Base-by-base conservation (phyloP, 768 basidiomycete genomes). In the Tricholoma matsutake region DNA sequence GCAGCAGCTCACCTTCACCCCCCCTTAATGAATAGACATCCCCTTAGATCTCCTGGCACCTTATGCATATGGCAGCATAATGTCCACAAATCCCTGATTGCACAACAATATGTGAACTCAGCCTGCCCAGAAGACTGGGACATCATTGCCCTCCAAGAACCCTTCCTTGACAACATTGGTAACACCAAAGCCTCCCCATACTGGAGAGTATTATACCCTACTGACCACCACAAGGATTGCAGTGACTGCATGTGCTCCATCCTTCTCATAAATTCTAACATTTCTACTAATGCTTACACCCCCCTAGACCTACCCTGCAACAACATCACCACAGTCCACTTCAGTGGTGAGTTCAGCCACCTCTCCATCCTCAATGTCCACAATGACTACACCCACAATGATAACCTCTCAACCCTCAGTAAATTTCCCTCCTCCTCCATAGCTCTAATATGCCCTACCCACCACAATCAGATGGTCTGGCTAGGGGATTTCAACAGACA, bases 81-180 rank as follows among this genome's bases (percentile, higher is more conserved):
- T 34, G 10, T 71, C 1, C 65, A 65, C 61, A 71, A 69, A n/a
- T 75, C 72, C 0, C n/a, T 18, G 1, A 58, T 16, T 0, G 65
- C 69, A 0, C 69, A 69, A 41, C 43, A 52, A 7, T 62, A 63
- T 11, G 13, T 74, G 0, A 61, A 69, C 54, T n/a, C 54, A 4
- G 58, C 58, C 1, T 11, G 28, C 4, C 61, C 53, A 0, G 52
- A 54, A 4, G 43, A 69, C 10, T 72, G 64, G 60, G 71, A 76
- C 57, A 59, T 78, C 0, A 28, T 75, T 0, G 61, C 65, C 0
- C 16, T 76, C 0, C 75, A 78, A 60, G 76, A 77, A 66, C 75
- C 74, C 0, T 65, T 61, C 49, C 58, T 76, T 1, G 66, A 75
- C 58, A 10, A 1, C 1, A 31, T 70, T 0, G 41, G 59, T 0